Base-by-base conservation (phyloP, 2,329 filamentous ascomycete genomes). In the Didymella glomerata region DNA sequence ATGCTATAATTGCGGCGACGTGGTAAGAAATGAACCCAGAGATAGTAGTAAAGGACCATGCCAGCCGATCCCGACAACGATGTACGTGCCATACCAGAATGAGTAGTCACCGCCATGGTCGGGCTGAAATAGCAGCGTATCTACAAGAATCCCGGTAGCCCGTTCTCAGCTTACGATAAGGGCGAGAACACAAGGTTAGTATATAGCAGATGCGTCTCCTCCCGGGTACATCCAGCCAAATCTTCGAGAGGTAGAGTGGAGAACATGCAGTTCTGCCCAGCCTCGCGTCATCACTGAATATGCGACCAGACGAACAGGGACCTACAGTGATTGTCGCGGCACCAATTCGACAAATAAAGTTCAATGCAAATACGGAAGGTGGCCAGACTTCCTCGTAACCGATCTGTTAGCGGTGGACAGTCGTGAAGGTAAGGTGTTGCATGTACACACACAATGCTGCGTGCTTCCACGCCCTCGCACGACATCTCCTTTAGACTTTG, bases 81-180 rank as follows among this genome's bases (percentile, higher is more conserved):
- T 83, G 65, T 91, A 91, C 0, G 88, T 91, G 1, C 82, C 88
- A 63, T 91, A 92, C 85, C 86, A 92, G 74, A 92, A 92, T 52
- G 84, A 88, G 1, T 91, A 88, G 55, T 88, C 85, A 0, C 83
- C 85, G 0, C 32, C 32, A 36, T 36, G 14, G 6, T 36, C 4
- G 16, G n/a, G 32, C 32, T n/a, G 16, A 7, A n/a, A 36, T 36
- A 16, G 16, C 14, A n/a, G 18, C 16, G 32, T n/a, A 36, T 7
- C 16, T 36, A 36, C 32, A 8, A 14, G 16, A 7, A n/a, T 16
- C 16, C 32, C 11, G 14, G 16, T n/a, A n/a, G 6, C 32, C 4
- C 16, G 14, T 36, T 36, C 11, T 32, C 32, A 5, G 18, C 32
- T 18, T 16, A 36, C 8, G 2, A n/a, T 36, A 5, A 36, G 16